Percentiles rank a stretch among this genome's conserved stretches.
Conservation (phyloP, 768 basidiomycete genomes). For the Gloeopeniophorella convolvens region DNA sequence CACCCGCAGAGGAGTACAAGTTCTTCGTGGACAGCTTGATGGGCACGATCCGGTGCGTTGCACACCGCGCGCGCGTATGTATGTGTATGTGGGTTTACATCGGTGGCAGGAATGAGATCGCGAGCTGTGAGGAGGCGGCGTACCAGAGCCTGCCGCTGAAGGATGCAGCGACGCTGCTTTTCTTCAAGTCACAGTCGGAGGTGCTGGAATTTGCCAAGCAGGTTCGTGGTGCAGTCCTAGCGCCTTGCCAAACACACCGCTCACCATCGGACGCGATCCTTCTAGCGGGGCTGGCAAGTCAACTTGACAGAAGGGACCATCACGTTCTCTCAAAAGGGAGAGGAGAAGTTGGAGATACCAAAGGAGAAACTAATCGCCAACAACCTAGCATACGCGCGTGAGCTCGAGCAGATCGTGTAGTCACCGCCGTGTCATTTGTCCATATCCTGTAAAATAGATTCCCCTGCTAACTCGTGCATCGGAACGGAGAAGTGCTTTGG, state of each 20-base stretch:
- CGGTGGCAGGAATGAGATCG: conserved; percentile 80
- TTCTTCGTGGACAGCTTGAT: conserved; percentile 91
- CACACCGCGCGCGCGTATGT: not conserved
- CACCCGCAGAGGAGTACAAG: conserved; percentile 91
- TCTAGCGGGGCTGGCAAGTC: conserved; percentile 79
- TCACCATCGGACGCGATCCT: conserved; percentile 5
- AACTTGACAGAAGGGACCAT: conserved; percentile 64
- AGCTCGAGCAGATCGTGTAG: conserved; percentile 88
- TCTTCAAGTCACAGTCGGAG: conserved; percentile 81
- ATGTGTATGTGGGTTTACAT: conserved; percentile 1
- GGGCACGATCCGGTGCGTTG: conserved; percentile 80
- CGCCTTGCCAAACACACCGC: not conserved
- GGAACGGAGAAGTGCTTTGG: not conserved
- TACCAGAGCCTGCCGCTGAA: conserved; percentile 87
- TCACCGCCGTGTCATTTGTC: not conserved
- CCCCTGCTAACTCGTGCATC: not conserved
- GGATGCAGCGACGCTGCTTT: conserved; percentile 85
- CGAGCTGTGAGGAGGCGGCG: conserved; percentile 90
- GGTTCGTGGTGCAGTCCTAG: conserved; percentile 51
- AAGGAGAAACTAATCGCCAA: conserved; percentile 77
- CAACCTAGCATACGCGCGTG: conserved; percentile 74
- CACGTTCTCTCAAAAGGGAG: conserved; percentile 72
- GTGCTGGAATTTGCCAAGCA: conserved; percentile 75
- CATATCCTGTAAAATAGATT: conserved; percentile 24
- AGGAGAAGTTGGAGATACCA: conserved; percentile 80